Base-by-base conservation (phyloP, 2,329 filamentous ascomycete species). In the Cercospora zeae-maydis region DNA sequence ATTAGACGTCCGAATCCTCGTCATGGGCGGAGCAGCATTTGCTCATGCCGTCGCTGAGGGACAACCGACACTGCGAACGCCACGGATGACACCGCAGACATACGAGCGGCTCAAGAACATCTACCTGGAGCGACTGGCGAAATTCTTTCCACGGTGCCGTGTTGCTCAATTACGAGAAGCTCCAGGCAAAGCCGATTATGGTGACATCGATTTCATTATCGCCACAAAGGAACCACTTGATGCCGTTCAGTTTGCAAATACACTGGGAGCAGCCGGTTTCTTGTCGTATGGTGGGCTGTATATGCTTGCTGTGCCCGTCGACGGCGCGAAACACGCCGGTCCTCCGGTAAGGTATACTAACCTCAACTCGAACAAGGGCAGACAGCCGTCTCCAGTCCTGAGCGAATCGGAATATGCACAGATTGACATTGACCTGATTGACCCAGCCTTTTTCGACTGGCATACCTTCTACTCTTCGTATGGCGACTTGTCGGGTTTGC, bases 171-270 rank as follows among this genome's bases (percentile, higher is more conserved):
- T 89, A 0, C 83, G 88, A 30, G 88, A 92, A 67, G 88, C 84
- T 0, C 90, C 90, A 0, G 86, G 74, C 1, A 95, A 95, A 75
- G 45, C 67, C 0, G 84, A 86, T 68, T 83, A 86, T 70, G 91
- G 91, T 19, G 91, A 95, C 67, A 78, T 96, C 37, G 91, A 95
- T 75, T 80, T 93, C 63, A 75, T 92, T 1, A 81, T 91, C 1
- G 77, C 70, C 59, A 66, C 72, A 2, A 55, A 67, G 21, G 53
- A 31, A 8, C 24, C 49, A 7, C 52, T 73, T 14, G 65, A 69
- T 19, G 68, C 73, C 59, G 60, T 70, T 19, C 67, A 69, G 1
- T 70, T 86, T 8, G 74, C 74, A 1, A 62, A 64, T 3, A 70
- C 77, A 0, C 74, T 91, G 0, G 76, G 76, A 2, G 86, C 88